Evolutionary conservation across 352 stramenopile genomes (phyloP).

Genomic region (Phytophthora kernoviae): DNA sequence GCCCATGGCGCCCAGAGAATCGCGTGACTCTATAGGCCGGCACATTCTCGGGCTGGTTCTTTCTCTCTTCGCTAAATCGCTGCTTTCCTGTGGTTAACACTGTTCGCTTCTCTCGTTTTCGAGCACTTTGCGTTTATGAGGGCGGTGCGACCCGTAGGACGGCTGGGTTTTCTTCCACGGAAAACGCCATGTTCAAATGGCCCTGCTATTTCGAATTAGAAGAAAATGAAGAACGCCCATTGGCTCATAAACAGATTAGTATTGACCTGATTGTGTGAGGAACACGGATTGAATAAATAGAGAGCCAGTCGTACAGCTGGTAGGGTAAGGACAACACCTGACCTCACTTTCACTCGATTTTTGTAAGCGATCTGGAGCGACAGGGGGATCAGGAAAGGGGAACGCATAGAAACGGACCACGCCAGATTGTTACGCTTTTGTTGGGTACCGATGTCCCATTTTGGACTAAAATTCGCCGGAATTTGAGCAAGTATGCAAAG

Average conservation of each 20-base stretch:
- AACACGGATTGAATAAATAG: background rate
- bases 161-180: constrained; percentile 23
- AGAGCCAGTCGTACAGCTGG: background rate
- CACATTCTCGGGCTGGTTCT: constrained; percentile 51
- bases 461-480: too few species aligned
- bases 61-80: constrained; percentile 27
- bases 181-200: constrained; percentile 11
- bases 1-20: constrained; percentile 84
- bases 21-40: constrained; percentile 81
- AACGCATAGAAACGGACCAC: constrained; percentile 54
- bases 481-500: too few species aligned
- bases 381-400: constrained; percentile 27
- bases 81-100: constrained; percentile 29
- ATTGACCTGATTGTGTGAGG: background rate
- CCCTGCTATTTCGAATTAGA: background rate
- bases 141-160: background rate
- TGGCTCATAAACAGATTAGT: background rate
- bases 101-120: constrained; percentile 28
- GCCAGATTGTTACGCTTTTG: background rate
- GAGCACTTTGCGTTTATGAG: constrained; percentile 37
- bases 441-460: too few species aligned
- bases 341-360: background rate
- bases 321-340: background rate
- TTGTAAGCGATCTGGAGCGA: constrained; percentile 10
- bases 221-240: background rate